Conservation (phyloP, 805 yeast genomes). For the Ogataea nonfermentans region DNA sequence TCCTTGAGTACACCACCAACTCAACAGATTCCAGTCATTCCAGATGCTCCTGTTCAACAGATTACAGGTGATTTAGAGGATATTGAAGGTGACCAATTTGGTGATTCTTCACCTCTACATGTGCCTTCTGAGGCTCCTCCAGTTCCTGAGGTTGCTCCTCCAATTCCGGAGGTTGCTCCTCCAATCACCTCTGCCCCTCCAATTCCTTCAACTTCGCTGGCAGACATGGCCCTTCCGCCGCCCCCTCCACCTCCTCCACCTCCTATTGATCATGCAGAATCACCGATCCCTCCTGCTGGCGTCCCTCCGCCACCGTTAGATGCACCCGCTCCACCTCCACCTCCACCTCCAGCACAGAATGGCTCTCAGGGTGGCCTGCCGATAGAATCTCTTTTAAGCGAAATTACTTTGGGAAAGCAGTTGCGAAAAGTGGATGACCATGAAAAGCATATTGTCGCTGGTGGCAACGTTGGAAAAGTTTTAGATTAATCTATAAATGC, state of each 20-base stretch:
- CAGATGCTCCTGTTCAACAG: no score
- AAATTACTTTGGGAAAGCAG: conserved; percentile 51
- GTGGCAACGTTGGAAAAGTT: conserved; percentile 52
- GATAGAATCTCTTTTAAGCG: conserved; percentile 47
- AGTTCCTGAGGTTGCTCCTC: conserved; percentile 13
- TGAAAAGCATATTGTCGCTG: conserved; percentile 45
- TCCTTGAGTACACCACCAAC: conserved; percentile 1
- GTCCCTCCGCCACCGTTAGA: no score
- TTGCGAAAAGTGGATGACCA: conserved; percentile 51
- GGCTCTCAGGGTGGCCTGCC: conserved; percentile 25
- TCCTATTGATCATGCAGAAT: conserved; percentile 16
- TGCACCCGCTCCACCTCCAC: conserved; percentile 29
- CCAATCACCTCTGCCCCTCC: conserved; percentile 25
- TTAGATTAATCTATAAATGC: conserved; percentile 24
- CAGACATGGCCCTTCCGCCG: conserved; percentile 29
- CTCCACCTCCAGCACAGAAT: conserved; percentile 25
- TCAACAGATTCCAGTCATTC: no score
- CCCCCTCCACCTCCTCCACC: conserved; percentile 20
- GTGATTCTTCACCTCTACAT: no score
- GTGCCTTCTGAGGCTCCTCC: not conserved
- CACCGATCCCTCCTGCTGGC: conserved; percentile 20
- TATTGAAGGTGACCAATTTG: not conserved
- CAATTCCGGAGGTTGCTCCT: conserved; percentile 14
- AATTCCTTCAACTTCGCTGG: conserved; percentile 26
- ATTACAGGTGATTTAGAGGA: no score